Evolutionary conservation across 768 basidiomycete genomes (phyloP).

Genomic region (Hericium alpestre): DNA sequence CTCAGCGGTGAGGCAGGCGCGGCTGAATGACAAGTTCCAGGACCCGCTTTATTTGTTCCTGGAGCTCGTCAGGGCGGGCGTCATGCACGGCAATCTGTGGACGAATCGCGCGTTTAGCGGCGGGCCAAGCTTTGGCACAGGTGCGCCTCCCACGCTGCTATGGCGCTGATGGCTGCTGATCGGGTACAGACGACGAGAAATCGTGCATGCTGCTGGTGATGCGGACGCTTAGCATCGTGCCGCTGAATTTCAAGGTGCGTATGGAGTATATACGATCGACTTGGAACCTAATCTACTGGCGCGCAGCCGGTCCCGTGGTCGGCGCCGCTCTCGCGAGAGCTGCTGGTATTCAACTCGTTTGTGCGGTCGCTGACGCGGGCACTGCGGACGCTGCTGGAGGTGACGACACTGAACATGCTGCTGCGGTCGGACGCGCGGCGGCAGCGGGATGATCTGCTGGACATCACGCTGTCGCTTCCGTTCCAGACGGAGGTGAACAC

Average conservation of each 20-base stretch:
- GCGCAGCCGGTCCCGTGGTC: conserved; percentile 81
- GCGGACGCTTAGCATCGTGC: conserved; percentile 92
- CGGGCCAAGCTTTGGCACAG: conserved; percentile 88
- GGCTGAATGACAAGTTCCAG: conserved; percentile 97
- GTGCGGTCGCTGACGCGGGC: conserved; percentile 86
- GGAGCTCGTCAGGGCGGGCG: conserved; percentile 92
- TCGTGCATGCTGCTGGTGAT: conserved; percentile 91
- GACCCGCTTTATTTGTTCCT: conserved; percentile 91
- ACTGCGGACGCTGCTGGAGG: conserved; percentile 81
- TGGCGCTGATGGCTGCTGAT: conserved; percentile 6
- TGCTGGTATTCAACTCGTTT: conserved; percentile 97
- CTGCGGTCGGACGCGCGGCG: conserved; percentile 80
- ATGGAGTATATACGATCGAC: background rate
- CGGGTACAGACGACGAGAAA: conserved; percentile 75
- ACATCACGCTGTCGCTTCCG: conserved; percentile 84
- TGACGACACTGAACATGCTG: conserved; percentile 87
- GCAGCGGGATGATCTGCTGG: conserved; percentile 82
- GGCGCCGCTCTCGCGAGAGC: conserved; percentile 90
- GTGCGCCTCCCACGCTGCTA: conserved; percentile 31
- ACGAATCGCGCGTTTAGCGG: conserved; percentile 82
- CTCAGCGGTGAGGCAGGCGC: conserved; percentile 62
- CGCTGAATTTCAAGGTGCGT: conserved; percentile 84
- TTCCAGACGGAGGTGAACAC: conserved; percentile 97
- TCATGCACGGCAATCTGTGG: conserved; percentile 92
- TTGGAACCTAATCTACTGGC: background rate